Conservation (phyloP, 1,284 basidiomycete species). For the Ustilago curta region DNA sequence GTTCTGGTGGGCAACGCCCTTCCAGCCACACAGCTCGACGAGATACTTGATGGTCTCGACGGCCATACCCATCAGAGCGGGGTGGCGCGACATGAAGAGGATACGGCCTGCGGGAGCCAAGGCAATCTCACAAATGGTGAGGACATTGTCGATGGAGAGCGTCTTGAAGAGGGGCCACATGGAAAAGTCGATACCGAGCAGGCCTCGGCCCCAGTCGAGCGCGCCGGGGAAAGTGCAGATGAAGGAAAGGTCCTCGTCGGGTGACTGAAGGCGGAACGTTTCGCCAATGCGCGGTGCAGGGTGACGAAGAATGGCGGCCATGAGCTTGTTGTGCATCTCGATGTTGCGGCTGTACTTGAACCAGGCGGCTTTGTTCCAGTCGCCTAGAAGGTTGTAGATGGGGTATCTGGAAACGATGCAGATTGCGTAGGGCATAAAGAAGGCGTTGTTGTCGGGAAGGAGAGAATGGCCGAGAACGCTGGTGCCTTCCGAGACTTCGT, state of each 20-base stretch:
- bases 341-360: slow-evolving; percentile 69
- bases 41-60: slow-evolving; percentile 90
- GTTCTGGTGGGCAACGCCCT: slow-evolving; percentile 75
- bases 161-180: slow-evolving; percentile 98
- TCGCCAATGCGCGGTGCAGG: slow-evolving; percentile 66
- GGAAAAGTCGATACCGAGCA: slow-evolving; percentile 76
- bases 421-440: slow-evolving; percentile 67
- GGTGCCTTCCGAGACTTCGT: slow-evolving; percentile 39
- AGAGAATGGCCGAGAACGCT: slow-evolving; percentile 41
- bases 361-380: slow-evolving; percentile 69
- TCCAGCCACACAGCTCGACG: slow-evolving; percentile 93
- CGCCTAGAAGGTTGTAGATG: slow-evolving; percentile 67
- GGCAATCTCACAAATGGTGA: slow-evolving; percentile 93
- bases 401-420: slow-evolving; percentile 66
- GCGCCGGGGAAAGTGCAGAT: slow-evolving; percentile 69
- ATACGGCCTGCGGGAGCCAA: slow-evolving; percentile 91
- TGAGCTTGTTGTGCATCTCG: slow-evolving; percentile 67
- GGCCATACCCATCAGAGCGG: slow-evolving; percentile 88
- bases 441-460: slow-evolving; percentile 59
- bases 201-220: slow-evolving; percentile 70
- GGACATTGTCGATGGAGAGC: slow-evolving; percentile 90
- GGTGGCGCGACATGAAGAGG: slow-evolving; percentile 88
- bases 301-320: slow-evolving; percentile 68
- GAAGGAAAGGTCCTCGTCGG: slow-evolving; percentile 66
- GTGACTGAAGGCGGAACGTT: slow-evolving; percentile 53